Percentiles rank a stretch among this genome's conserved stretches.
Conservation (phyloP, 305 asterid species). For the Solanum hybrid region DNA sequence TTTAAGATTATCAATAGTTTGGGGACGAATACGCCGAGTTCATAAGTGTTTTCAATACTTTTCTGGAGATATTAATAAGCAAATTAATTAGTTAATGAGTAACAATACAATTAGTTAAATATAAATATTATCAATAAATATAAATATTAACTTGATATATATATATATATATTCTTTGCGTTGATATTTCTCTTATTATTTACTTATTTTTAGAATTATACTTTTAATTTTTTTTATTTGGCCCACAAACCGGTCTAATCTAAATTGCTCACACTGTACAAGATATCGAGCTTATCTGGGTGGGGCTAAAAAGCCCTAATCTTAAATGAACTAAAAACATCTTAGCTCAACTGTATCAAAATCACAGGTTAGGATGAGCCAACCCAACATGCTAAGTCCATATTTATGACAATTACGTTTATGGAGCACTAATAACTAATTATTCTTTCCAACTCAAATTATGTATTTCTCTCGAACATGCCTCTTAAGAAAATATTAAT, state of each 20-base stretch:
- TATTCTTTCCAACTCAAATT: not conserved
- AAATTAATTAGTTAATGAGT: too few species aligned
- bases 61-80: too few species aligned
- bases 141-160: too few species aligned
- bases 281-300: not conserved
- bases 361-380: not conserved
- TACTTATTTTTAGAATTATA: not conserved
- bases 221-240: too few species aligned
- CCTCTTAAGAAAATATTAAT: not conserved
- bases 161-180: too few species aligned
- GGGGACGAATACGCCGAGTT: too few species aligned
- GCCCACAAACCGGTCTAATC: not conserved
- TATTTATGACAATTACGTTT: not conserved
- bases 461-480: not conserved
- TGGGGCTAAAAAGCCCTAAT: not conserved
- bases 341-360: not conserved
- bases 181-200: too few species aligned
- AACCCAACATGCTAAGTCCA: not conserved
- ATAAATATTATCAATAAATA: too few species aligned
- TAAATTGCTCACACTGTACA: not conserved
- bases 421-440: not conserved
- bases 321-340: not conserved
- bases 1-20: too few species aligned
- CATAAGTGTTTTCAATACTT: too few species aligned
- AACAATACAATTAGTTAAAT: too few species aligned